A percentile compares a stretch with the other conserved stretches of the same genome.
phyloP scores from a whole-genome alignment of 441 rosid species.

The Daphne laureola region DNA sequence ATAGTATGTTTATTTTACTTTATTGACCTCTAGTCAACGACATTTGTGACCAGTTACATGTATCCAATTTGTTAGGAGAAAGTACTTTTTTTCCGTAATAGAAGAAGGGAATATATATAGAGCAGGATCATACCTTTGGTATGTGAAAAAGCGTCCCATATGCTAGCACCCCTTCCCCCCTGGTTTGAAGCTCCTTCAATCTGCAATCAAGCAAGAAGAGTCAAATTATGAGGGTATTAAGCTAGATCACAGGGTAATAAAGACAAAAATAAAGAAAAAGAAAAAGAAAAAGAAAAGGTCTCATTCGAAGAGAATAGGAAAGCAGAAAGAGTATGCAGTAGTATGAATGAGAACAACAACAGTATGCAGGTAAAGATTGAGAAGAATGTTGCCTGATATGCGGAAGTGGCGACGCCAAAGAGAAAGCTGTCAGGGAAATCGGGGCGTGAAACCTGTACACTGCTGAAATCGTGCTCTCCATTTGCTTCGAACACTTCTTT shows the following conservation, averaged over 20 bases:
- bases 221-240: not conserved
- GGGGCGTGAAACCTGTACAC: constrained; percentile 25
- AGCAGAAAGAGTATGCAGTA: not conserved
- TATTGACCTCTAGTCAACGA: too few species aligned
- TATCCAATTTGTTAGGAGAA: too few species aligned
- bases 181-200: constrained; percentile 73
- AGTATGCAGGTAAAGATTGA: not conserved
- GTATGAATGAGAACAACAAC: not conserved
- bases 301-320: not conserved
- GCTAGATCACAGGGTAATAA: not conserved
- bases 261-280: not conserved
- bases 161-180: constrained; percentile 64
- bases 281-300: not conserved
- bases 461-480: constrained; percentile 13
- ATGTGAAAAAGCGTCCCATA: constrained; percentile 76
- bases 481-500: constrained; percentile 19
- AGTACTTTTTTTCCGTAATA: too few species aligned
- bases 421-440: constrained; percentile 63
- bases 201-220: constrained; percentile 25
- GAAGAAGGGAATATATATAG: too few species aligned
- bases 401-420: constrained; percentile 84
- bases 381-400: constrained; percentile 52
- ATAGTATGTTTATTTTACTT: too few species aligned
- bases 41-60: too few species aligned
- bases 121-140: not conserved